Percentiles rank a stretch among this genome's conserved stretches.
These are phyloP conservation scores for Candida arabinofermentans DNA, from an alignment of 805 yeast genomes.

Conservation along the genomic window DNA sequence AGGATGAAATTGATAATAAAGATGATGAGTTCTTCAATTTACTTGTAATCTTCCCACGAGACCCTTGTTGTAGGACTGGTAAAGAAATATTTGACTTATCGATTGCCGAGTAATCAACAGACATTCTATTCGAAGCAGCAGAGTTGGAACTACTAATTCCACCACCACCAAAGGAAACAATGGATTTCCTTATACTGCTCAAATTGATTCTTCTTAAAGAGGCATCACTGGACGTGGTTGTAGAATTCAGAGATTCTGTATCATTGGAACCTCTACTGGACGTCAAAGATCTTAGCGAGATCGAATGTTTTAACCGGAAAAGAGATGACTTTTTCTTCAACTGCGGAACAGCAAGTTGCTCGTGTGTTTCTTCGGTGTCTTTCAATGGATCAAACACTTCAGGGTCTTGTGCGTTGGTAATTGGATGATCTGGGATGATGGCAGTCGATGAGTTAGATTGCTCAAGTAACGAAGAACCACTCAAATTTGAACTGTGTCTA, in stretches of 20 bases:
- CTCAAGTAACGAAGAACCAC: too few species aligned
- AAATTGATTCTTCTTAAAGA: constrained; percentile 8
- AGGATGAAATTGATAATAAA: constrained; percentile 38
- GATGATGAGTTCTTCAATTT: constrained; percentile 51
- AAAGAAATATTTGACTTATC: constrained; percentile 47
- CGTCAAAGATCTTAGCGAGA: constrained; percentile 27
- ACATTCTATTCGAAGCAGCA: constrained; percentile 5
- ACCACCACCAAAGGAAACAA: constrained; percentile 11
- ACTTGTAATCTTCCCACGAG: constrained; percentile 50
- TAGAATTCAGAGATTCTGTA: constrained; percentile 9
- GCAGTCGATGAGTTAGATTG: too few species aligned
- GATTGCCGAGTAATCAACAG: constrained; percentile 28
- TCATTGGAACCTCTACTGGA: constrained; percentile 12
- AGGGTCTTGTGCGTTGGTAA: not conserved
- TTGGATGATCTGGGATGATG: too few species aligned
- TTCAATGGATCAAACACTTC: not conserved
- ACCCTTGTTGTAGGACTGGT: constrained; percentile 53
- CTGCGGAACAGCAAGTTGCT: too few species aligned
- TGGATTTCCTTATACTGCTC: constrained; percentile 12
- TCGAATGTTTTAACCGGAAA: constrained; percentile 27
- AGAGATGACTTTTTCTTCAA: constrained; percentile 21
- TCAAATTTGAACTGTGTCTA: constrained; percentile 3
- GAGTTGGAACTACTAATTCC: not conserved
- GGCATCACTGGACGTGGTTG: constrained; percentile 4
- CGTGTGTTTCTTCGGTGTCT: not conserved